A percentile compares a stretch with the other conserved stretches of the same genome.
Conservation (phyloP, 129 eudicot species). For the Logfia minima region DNA sequence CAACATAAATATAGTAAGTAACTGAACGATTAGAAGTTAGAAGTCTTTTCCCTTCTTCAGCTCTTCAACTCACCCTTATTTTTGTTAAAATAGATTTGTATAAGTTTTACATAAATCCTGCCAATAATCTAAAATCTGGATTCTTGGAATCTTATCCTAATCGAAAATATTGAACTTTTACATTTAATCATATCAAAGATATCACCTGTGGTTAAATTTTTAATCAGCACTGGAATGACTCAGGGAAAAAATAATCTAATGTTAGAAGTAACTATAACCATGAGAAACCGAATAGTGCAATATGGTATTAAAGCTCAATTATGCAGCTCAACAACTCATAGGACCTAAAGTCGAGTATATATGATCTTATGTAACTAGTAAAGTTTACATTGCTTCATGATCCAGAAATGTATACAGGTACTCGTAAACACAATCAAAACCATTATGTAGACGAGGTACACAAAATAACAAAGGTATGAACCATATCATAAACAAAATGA, state of each 20-base stretch:
- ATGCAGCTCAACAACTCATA: not conserved
- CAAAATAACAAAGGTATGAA: not conserved
- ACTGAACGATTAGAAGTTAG: no score
- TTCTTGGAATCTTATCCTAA: no score
- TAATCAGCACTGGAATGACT: not conserved
- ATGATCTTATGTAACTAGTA: slow-evolving; percentile 2
- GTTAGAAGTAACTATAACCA: no score
- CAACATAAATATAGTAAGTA: no score
- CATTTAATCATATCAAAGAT: not conserved
- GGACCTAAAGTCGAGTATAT: not conserved
- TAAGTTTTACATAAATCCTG: no score
- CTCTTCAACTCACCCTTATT: no score
- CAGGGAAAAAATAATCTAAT: no score
- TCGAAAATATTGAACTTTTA: not conserved
- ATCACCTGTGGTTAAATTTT: not conserved
- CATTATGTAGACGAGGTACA: slow-evolving; percentile 31
- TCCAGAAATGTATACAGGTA: not conserved
- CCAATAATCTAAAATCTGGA: no score
- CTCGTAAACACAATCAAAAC: slow-evolving; percentile 28
- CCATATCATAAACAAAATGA: slow-evolving; percentile 1
- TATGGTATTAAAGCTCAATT: not conserved
- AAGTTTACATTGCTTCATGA: slow-evolving; percentile 18
- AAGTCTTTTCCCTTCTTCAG: no score
- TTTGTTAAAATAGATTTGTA: no score
- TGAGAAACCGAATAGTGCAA: not conserved